phyloP scores from a whole-genome alignment of 768 basidiomycete species.

The Terana coerulea region DNA sequence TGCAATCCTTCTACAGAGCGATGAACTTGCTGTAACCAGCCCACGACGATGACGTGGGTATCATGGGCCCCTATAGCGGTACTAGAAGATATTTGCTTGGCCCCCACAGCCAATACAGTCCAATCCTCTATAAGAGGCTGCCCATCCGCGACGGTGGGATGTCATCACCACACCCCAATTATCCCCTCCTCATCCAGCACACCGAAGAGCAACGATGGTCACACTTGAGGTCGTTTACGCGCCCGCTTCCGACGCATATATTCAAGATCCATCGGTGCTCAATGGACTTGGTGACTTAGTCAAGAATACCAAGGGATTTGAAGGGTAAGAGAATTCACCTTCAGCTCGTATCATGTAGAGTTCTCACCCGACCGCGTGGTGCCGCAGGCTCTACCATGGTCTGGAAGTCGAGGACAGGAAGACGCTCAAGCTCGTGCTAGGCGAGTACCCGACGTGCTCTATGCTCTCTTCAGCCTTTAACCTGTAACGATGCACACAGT shows the following conservation, averaged over 20 bases:
- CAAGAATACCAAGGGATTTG: not conserved
- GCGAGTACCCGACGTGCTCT: not conserved
- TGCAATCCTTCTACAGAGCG: too few relatives aligned
- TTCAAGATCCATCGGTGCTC: not conserved
- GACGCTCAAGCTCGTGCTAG: conserved; percentile 1
- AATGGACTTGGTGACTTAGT: not conserved
- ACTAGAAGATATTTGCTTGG: too few relatives aligned
- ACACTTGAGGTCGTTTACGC: conserved; percentile 1
- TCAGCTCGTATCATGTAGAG: not conserved
- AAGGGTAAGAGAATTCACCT: conserved; percentile 2
- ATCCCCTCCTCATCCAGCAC: too few relatives aligned
- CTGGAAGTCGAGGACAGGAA: not conserved
- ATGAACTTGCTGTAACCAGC: too few relatives aligned
- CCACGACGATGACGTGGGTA: too few relatives aligned
- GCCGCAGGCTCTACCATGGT: not conserved
- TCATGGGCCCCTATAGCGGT: too few relatives aligned
- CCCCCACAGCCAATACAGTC: too few relatives aligned
- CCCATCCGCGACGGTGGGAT: too few relatives aligned
- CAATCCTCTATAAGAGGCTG: too few relatives aligned
- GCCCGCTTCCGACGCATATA: not conserved
- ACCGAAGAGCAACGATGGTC: too few relatives aligned
- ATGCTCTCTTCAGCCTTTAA: not conserved
- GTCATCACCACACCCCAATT: too few relatives aligned
- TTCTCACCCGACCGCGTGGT: not conserved
- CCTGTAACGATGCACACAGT: not conserved